Evolutionary conservation across 305 asterid genomes (phyloP).

Genomic region (Fraxinus baroniana): DNA sequence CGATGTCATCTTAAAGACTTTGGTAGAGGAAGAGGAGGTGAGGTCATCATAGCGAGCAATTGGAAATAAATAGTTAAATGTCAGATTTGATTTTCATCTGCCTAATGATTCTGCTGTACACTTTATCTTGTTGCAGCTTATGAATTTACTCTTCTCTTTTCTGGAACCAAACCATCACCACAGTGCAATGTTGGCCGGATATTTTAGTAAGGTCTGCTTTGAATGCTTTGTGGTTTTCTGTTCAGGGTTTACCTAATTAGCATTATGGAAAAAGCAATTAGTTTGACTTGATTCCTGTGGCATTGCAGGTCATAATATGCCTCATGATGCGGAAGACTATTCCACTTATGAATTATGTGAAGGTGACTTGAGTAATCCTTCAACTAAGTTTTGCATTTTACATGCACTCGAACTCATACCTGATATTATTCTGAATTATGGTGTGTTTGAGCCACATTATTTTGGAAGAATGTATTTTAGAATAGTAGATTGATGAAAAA

Average conservation of each 20-base stretch:
- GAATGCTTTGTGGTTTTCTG: conserved; percentile 15
- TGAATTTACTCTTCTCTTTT: conserved; percentile 92
- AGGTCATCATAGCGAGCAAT: conserved; percentile 21
- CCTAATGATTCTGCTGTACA: conserved; percentile 22
- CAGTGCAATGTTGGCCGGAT: conserved; percentile 91
- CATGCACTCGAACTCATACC: neutral
- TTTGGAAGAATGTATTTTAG: too few species aligned
- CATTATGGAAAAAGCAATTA: conserved; percentile 22
- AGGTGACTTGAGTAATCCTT: conserved; percentile 45
- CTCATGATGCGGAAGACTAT: conserved; percentile 86
- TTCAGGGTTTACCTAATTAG: conserved; percentile 14
- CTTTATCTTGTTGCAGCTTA: conserved; percentile 62
- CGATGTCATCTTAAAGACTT: conserved; percentile 89
- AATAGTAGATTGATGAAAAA: too few species aligned
- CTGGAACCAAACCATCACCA: conserved; percentile 86
- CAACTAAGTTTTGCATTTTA: neutral
- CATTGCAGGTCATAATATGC: conserved; percentile 86
- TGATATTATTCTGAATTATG: neutral
- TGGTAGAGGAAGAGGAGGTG: conserved; percentile 97
- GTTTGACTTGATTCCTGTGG: conserved; percentile 31
- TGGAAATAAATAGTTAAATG: conserved; percentile 16
- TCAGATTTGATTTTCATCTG: conserved; percentile 10
- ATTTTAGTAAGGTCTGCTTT: conserved; percentile 81
- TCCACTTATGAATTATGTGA: conserved; percentile 87
- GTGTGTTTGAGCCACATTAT: too few species aligned